Percentiles rank a stretch among this genome's conserved stretches.
These are phyloP conservation scores for Penicillium occitanis DNA, from an alignment of 2,329 filamentous ascomycete species.

Conservation along the genomic window DNA sequence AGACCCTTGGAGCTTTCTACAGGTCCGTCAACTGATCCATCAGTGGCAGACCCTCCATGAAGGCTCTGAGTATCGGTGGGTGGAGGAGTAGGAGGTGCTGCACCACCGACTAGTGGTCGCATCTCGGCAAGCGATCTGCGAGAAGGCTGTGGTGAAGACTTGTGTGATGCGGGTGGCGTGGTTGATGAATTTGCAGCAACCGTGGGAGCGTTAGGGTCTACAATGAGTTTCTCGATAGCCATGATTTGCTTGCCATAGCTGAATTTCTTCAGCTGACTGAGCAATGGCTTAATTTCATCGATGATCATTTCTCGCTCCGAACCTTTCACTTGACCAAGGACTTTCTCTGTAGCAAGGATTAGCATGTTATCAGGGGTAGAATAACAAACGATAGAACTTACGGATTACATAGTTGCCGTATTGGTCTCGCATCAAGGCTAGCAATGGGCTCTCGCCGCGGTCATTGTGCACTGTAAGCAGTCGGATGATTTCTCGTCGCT, in stretches of 20 bases:
- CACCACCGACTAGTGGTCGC: conserved; percentile 52
- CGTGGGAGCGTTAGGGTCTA: conserved; percentile 32
- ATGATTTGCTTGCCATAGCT: conserved; percentile 66
- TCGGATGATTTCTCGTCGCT: conserved; percentile 68
- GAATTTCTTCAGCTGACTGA: conserved; percentile 62
- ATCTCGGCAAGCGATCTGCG: conserved; percentile 35
- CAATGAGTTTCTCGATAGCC: conserved; percentile 61
- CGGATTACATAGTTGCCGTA: conserved; percentile 97
- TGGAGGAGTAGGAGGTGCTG: conserved; percentile 63
- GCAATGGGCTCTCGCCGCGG: conserved; percentile 68
- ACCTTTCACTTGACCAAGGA: conserved; percentile 64
- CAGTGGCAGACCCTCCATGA: conserved; percentile 22
- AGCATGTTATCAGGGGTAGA: conserved; percentile 21
- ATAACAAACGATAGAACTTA: conserved; percentile 55
- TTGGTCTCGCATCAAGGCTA: conserved; percentile 80
- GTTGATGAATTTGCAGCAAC: conserved; percentile 37
- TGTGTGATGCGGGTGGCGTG: conserved; percentile 42
- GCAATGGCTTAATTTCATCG: conserved; percentile 63
- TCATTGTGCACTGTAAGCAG: conserved; percentile 60
- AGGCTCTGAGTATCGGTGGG: conserved; percentile 66
- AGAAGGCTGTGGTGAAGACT: conserved; percentile 39
- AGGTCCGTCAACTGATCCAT: conserved; percentile 47
- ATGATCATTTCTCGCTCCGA: conserved; percentile 60
- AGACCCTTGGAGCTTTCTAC: conserved; percentile 38
- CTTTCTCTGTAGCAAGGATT: conserved; percentile 64